phyloP scores from a whole-genome alignment of 176 grass and related monocot genomes.

The Carex scoparia region DNA sequence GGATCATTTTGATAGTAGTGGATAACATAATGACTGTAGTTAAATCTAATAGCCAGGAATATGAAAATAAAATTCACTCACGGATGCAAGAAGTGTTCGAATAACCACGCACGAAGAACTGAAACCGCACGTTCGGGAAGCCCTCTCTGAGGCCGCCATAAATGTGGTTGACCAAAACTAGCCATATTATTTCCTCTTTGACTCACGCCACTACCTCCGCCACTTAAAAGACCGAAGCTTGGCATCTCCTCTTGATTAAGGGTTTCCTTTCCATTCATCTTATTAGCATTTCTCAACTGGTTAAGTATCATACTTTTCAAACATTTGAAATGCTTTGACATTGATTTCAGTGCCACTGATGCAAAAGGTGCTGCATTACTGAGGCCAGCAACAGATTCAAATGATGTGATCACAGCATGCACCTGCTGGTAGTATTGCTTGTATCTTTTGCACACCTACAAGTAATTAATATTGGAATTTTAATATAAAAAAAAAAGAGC shows the following conservation, averaged over 20 bases:
- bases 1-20: background rate
- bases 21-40: background rate
- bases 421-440: conserved; percentile 83
- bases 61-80: conserved; percentile 4
- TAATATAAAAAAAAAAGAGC: background rate
- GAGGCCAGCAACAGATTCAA: conserved; percentile 63
- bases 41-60: background rate
- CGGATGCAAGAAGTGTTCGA: conserved; percentile 55
- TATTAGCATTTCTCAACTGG: conserved; percentile 52
- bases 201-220: conserved; percentile 25
- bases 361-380: conserved; percentile 69
- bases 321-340: conserved; percentile 85
- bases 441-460: conserved; percentile 81
- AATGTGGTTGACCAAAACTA: conserved; percentile 54
- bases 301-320: conserved; percentile 59
- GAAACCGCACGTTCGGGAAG: conserved; percentile 83
- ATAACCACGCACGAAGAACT: conserved; percentile 77
- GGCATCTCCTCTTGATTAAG: conserved; percentile 44
- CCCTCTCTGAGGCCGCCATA: conserved; percentile 75
- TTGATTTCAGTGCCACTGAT: conserved; percentile 53
- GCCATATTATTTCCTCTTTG: conserved; percentile 28
- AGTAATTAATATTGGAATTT: conserved; percentile 1
- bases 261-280: conserved; percentile 37
- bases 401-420: conserved; percentile 64
- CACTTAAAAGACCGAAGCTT: conserved; percentile 49